Conservation (phyloP, 2,329 filamentous ascomycete species). For the Fonsecaea multimorphosa region DNA sequence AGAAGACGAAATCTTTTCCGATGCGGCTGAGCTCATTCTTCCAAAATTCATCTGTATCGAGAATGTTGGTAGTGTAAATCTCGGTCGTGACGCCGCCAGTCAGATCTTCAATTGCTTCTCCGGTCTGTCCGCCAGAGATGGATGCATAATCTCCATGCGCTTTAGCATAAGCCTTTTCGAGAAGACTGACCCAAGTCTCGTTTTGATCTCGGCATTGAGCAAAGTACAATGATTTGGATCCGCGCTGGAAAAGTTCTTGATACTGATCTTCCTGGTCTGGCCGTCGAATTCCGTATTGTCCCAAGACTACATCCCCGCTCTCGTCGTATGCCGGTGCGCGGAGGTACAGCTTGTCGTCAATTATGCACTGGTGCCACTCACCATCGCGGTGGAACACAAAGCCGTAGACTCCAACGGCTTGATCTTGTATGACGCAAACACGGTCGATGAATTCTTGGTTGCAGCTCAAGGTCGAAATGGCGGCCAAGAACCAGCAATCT, state of each 20-base stretch:
- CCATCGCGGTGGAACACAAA: conserved; percentile 87
- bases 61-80: conserved; percentile 54
- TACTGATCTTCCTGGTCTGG: conserved; percentile 75
- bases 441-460: conserved; percentile 74
- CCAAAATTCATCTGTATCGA: conserved; percentile 81
- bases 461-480: conserved; percentile 76
- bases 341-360: conserved; percentile 90
- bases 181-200: conserved; percentile 80
- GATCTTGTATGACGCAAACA: conserved; percentile 75
- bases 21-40: conserved; percentile 78
- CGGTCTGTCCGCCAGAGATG: conserved; percentile 76
- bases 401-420: conserved; percentile 79
- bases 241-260: conserved; percentile 73
- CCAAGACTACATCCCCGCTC: conserved; percentile 73
- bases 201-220: conserved; percentile 76
- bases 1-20: conserved; percentile 73
- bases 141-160: conserved; percentile 79
- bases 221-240: conserved; percentile 79
- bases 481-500: conserved; percentile 87
- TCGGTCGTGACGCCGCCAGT: conserved; percentile 60
- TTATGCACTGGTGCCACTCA: conserved; percentile 89
- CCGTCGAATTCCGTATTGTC: conserved; percentile 76
- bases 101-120: conserved; percentile 65
- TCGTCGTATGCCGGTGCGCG: conserved; percentile 84
- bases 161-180: conserved; percentile 79